Percentiles rank a stretch among this genome's conserved stretches.
phyloP scores from a whole-genome alignment of 768 basidiomycete species.

The Russula vinacea region DNA sequence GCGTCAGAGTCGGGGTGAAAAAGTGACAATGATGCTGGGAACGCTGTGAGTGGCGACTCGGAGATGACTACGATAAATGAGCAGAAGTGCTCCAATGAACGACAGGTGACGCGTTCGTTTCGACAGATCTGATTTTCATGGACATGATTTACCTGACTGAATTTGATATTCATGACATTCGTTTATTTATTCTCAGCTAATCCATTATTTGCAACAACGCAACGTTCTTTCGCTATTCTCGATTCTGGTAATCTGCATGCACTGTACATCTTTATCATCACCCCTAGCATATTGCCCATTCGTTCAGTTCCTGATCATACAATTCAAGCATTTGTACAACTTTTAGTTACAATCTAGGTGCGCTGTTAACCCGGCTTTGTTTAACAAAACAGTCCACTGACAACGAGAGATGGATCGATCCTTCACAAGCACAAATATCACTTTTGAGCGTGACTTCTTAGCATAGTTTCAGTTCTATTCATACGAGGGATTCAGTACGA shows the following conservation, averaged over 20 bases:
- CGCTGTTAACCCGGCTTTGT: not conserved
- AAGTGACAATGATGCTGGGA: constrained; percentile 5
- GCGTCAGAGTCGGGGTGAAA: not conserved
- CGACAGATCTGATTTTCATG: not conserved
- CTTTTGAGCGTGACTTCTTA: constrained; percentile 6
- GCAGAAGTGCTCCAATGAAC: constrained; percentile 9
- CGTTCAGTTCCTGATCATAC: constrained; percentile 20
- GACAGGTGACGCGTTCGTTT: constrained; percentile 21
- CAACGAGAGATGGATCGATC: constrained; percentile 69
- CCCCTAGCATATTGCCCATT: constrained; percentile 18
- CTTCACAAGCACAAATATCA: constrained; percentile 65
- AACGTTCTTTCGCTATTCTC: constrained; percentile 10
- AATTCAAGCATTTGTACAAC: constrained; percentile 23
- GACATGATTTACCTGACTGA: constrained; percentile 3
- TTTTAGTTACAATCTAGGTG: not conserved
- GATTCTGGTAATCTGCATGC: constrained; percentile 25
- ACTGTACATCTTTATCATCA: constrained; percentile 28
- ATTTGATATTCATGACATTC: constrained; percentile 19
- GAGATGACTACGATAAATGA: constrained; percentile 15
- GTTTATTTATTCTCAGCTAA: constrained; percentile 14
- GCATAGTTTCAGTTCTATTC: not conserved
- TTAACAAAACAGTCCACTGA: constrained; percentile 55
- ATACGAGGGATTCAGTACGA: not conserved
- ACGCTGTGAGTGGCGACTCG: constrained; percentile 6
- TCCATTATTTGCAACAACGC: constrained; percentile 16